Conservation (phyloP, 2,329 filamentous ascomycete species). For the Cercospora canescens region DNA sequence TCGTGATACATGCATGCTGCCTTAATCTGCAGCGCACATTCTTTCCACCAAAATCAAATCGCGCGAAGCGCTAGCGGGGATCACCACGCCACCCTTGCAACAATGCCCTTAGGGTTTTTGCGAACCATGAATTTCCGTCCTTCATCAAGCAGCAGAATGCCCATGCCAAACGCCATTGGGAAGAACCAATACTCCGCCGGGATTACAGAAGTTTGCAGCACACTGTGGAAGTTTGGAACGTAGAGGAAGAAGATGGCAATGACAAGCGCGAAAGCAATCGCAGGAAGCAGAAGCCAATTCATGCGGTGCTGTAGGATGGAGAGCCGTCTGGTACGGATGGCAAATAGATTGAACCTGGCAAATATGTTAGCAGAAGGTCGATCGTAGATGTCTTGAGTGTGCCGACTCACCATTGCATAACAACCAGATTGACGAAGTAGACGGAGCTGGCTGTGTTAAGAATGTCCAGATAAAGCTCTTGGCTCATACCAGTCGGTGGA, state of each 20-base stretch:
- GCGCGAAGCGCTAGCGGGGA: too few relatives aligned
- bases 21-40: too few relatives aligned
- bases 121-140: slow-evolving; percentile 63
- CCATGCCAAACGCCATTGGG: slow-evolving; percentile 70
- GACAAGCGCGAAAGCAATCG: slow-evolving; percentile 66
- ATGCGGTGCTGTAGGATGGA: slow-evolving; percentile 73
- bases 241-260: slow-evolving; percentile 70
- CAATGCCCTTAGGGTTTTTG: slow-evolving; percentile 56
- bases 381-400: neutral
- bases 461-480: slow-evolving; percentile 54
- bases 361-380: neutral
- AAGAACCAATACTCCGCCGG: slow-evolving; percentile 76
- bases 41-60: too few relatives aligned
- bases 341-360: slow-evolving; percentile 70
- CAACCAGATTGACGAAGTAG: slow-evolving; percentile 78
- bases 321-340: slow-evolving; percentile 60
- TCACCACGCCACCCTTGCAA: slow-evolving; percentile 67
- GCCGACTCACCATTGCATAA: slow-evolving; percentile 57
- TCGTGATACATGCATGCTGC: neutral
- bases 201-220: slow-evolving; percentile 62
- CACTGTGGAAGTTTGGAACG: slow-evolving; percentile 62
- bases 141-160: slow-evolving; percentile 66
- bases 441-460: slow-evolving; percentile 69
- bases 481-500: slow-evolving; percentile 49
- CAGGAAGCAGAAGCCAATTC: slow-evolving; percentile 69